phyloP scores from a whole-genome alignment of 2,329 filamentous ascomycete species.

The Alternaria rosae region DNA sequence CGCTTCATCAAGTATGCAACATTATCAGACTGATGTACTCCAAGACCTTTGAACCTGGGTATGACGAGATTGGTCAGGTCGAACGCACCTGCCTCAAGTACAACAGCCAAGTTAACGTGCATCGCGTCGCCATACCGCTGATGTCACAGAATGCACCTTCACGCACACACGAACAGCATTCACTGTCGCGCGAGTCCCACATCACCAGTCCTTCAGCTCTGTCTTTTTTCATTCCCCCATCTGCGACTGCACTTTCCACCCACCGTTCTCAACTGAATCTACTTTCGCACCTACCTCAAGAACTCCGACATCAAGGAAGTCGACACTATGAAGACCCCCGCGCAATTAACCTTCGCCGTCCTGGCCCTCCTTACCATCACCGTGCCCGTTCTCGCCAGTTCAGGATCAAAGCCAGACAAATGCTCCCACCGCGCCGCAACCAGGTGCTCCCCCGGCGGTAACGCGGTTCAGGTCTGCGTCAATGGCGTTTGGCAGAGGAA shows the following conservation, averaged over 20 bases:
- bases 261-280: no score
- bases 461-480: neutral
- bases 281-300: neutral
- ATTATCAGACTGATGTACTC: no score
- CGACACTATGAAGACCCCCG: neutral
- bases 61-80: neutral
- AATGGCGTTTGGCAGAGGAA: neutral
- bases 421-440: neutral
- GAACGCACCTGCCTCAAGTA: neutral
- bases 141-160: neutral
- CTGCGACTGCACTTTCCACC: neutral
- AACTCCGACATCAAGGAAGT: neutral
- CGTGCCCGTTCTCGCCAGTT: neutral
- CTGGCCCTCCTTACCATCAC: neutral
- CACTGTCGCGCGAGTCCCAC: neutral
- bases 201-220: neutral
- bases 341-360: no score
- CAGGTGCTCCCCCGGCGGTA: neutral
- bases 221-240: accelerated
- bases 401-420: neutral
- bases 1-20: no score
- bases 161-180: neutral
- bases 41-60: no score
- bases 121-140: neutral
- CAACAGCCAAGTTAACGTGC: neutral